phyloP scores from a whole-genome alignment of 768 basidiomycete species.

The Phanerochaete sordida region DNA sequence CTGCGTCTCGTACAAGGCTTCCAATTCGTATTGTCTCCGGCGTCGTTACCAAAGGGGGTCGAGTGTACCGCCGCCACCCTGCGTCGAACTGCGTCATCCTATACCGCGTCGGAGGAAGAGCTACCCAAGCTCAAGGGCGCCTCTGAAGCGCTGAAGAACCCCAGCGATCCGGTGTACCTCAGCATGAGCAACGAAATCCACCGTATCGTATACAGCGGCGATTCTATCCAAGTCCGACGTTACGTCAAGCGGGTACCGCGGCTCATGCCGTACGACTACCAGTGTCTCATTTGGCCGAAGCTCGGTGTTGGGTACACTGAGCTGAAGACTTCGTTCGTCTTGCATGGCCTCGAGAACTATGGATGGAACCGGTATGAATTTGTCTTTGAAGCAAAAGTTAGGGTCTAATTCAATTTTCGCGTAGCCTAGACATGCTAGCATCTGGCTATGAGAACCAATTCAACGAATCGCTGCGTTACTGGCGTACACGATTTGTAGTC shows the following conservation, averaged over 20 bases:
- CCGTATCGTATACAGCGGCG: constrained; percentile 86
- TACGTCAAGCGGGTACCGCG: constrained; percentile 74
- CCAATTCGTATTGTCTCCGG: constrained; percentile 75
- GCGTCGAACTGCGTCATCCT: constrained; percentile 52
- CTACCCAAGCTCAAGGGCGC: constrained; percentile 61
- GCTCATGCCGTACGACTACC: constrained; percentile 67
- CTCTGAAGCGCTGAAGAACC: constrained; percentile 57
- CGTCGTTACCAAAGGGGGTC: constrained; percentile 29
- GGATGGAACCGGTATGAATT: constrained; percentile 75
- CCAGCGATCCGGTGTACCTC: constrained; percentile 76
- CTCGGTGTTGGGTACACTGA: constrained; percentile 85
- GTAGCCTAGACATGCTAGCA: constrained; percentile 80
- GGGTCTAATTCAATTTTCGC: not conserved
- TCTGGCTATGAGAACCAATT: constrained; percentile 80
- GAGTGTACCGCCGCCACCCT: constrained; percentile 27
- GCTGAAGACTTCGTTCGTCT: constrained; percentile 66
- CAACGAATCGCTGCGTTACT: constrained; percentile 82
- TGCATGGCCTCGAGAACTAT: constrained; percentile 78
- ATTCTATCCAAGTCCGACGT: constrained; percentile 82
- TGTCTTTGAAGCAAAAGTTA: not conserved
- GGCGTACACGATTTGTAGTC: constrained; percentile 91
- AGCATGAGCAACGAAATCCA: constrained; percentile 97
- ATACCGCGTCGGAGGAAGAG: constrained; percentile 47
- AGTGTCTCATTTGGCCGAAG: constrained; percentile 93
- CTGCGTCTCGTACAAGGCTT: constrained; percentile 92